A percentile compares a stretch with the other conserved stretches of the same genome.
These are phyloP conservation scores for Starmera stellimalicola DNA, from an alignment of 1,139 yeast genomes.

Conservation along the genomic window DNA sequence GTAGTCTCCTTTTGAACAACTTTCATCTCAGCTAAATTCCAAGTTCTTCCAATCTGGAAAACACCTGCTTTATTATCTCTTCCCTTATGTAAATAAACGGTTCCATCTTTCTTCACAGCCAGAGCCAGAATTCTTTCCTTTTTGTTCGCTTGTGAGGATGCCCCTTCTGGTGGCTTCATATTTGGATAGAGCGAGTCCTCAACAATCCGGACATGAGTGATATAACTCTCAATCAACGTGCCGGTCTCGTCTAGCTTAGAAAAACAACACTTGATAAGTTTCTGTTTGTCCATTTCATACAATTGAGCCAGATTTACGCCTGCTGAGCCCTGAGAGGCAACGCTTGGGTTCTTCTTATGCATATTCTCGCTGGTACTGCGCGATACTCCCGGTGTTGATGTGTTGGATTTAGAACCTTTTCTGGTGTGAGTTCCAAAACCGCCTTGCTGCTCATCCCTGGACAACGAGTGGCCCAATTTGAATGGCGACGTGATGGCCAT, in stretches of 20 bases:
- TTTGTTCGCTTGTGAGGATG: slow-evolving; percentile 28
- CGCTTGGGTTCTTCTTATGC: slow-evolving; percentile 7
- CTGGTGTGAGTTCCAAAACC: not conserved
- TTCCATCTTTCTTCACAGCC: slow-evolving; percentile 46
- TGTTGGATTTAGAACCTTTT: slow-evolving; percentile 2
- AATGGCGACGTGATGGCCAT: slow-evolving; percentile 22
- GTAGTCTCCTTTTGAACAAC: slow-evolving; percentile 43
- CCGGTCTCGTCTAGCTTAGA: slow-evolving; percentile 29
- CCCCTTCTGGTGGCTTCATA: slow-evolving; percentile 33
- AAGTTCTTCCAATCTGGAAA: slow-evolving; percentile 87
- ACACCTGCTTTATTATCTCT: slow-evolving; percentile 66
- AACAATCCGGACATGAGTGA: slow-evolving; percentile 50
- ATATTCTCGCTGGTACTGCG: not conserved
- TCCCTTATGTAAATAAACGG: slow-evolving; percentile 77
- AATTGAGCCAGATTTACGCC: slow-evolving; percentile 33
- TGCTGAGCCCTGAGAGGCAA: slow-evolving; percentile 15
- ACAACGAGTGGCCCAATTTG: slow-evolving; percentile 21
- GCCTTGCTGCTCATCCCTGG: slow-evolving; percentile 18
- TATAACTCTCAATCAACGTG: slow-evolving; percentile 36
- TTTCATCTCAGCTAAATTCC: slow-evolving; percentile 74
- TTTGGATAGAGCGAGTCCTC: slow-evolving; percentile 42
- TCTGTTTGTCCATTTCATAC: slow-evolving; percentile 38
- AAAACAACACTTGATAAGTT: slow-evolving; percentile 36
- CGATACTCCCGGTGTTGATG: slow-evolving; percentile 1
- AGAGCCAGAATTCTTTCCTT: slow-evolving; percentile 37